phyloP scores from a whole-genome alignment of 345 rosid species.

The Dipteronia sinensis region DNA sequence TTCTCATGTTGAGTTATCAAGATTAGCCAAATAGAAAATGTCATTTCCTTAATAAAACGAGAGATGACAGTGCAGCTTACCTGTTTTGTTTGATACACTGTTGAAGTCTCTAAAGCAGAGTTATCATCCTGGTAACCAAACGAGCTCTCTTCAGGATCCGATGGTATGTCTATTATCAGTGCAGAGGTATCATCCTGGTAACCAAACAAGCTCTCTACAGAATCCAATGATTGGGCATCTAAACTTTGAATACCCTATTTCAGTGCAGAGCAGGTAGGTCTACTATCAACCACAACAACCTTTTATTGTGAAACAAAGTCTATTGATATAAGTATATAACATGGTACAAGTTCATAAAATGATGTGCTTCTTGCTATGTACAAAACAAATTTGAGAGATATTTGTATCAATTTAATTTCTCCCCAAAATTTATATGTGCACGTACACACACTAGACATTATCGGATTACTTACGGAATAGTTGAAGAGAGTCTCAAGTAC shows the following conservation, averaged over 20 bases:
- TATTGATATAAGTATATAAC: too few species aligned
- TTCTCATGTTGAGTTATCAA: background rate
- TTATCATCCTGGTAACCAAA: slow-evolving; percentile 42
- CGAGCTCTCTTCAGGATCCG: too few species aligned
- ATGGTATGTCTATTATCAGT: too few species aligned
- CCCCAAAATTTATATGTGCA: background rate
- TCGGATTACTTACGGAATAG: slow-evolving; percentile 46
- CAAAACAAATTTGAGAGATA: background rate
- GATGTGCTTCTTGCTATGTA: too few species aligned
- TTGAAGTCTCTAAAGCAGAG: too few species aligned
- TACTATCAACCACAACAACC: background rate
- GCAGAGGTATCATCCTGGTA: too few species aligned
- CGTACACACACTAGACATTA: background rate
- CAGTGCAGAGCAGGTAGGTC: slow-evolving; percentile 25
- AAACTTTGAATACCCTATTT: slow-evolving; percentile 25
- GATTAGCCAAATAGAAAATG: background rate
- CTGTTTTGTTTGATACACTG: slow-evolving; percentile 57
- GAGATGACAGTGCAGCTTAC: slow-evolving; percentile 29
- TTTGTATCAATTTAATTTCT: background rate
- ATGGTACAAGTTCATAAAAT: too few species aligned
- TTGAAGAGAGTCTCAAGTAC: slow-evolving; percentile 67
- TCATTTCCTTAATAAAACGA: background rate
- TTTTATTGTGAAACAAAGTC: background rate
- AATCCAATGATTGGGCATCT: slow-evolving; percentile 37
- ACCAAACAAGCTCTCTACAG: slow-evolving; percentile 29